These are phyloP conservation scores for Trichoderma gracile DNA, from an alignment of 2,329 filamentous ascomycete genomes.

Conservation along the genomic window DNA sequence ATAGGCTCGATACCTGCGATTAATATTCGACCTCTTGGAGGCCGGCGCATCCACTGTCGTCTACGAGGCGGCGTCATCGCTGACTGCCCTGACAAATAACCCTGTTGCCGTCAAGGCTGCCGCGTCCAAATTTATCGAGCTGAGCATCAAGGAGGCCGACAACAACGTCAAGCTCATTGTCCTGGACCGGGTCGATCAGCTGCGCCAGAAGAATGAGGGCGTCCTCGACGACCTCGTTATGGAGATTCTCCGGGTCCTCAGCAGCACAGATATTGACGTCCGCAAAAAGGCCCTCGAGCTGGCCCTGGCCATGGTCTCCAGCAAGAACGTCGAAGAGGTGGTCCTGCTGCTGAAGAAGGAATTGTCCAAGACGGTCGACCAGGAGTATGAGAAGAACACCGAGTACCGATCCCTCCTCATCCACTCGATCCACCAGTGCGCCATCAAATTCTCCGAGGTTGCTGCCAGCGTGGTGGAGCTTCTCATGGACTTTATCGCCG, in stretches of 20 bases:
- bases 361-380: slow-evolving; percentile 93
- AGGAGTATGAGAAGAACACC: slow-evolving; percentile 97
- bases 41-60: slow-evolving; percentile 91
- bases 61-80: slow-evolving; percentile 93
- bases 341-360: slow-evolving; percentile 97
- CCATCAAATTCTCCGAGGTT: slow-evolving; percentile 98
- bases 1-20: slow-evolving; percentile 81
- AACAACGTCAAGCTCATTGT: slow-evolving; percentile 99
- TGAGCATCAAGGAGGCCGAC: slow-evolving; percentile 95
- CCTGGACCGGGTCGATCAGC: slow-evolving; percentile 85
- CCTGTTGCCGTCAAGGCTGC: slow-evolving; percentile 97
- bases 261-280: slow-evolving; percentile 94
- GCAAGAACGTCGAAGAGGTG: slow-evolving; percentile 98
- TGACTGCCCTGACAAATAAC: slow-evolving; percentile 92
- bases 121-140: slow-evolving; percentile 91
- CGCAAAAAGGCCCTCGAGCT: slow-evolving; percentile 87
- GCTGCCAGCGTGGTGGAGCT: slow-evolving; percentile 94
- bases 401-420: slow-evolving; percentile 95
- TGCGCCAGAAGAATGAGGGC: slow-evolving; percentile 85
- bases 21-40: slow-evolving; percentile 96
- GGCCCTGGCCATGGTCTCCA: slow-evolving; percentile 95
- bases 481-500: slow-evolving; percentile 98
- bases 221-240: slow-evolving; percentile 92
- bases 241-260: slow-evolving; percentile 93
- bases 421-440: slow-evolving; percentile 95